These are phyloP conservation scores for Meyerozyma elateridarum DNA, from an alignment of 1,139 yeast genomes.

Conservation along the genomic window DNA sequence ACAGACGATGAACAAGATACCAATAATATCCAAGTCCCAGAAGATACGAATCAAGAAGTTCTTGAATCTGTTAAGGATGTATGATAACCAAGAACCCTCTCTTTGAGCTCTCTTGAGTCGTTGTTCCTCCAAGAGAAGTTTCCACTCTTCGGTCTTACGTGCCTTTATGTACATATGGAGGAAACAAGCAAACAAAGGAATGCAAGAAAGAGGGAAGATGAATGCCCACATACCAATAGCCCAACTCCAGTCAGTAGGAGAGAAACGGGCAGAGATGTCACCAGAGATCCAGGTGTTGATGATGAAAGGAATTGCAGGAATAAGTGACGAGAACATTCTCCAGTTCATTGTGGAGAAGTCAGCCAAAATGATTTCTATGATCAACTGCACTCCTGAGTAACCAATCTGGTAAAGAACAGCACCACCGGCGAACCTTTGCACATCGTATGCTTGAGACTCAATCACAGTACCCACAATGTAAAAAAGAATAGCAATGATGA, in stretches of 20 bases:
- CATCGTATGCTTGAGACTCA: conserved; percentile 20
- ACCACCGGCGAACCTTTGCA: conserved; percentile 20
- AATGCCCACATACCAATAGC: conserved; percentile 80
- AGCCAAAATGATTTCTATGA: conserved; percentile 16
- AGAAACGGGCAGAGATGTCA: conserved; percentile 12
- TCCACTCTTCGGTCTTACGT: conserved; percentile 44
- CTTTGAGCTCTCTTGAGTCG: conserved; percentile 19
- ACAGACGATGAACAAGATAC: conserved; percentile 45
- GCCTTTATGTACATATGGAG: conserved; percentile 55
- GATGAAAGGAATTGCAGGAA: conserved; percentile 20
- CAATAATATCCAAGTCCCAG: conserved; percentile 54
- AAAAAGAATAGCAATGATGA: conserved; percentile 16
- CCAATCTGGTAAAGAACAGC: conserved; percentile 21
- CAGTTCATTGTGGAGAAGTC: conserved; percentile 20
- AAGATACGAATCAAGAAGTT: conserved; percentile 21
- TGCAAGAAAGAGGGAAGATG: conserved; percentile 58
- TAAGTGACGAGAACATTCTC: conserved; percentile 19
- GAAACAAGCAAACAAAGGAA: conserved; percentile 54
- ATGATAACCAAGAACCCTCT: conserved; percentile 12
- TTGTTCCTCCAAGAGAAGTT: conserved; percentile 19
- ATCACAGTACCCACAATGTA: conserved; percentile 21
- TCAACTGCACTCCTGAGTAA: conserved; percentile 18
- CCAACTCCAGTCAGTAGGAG: conserved; percentile 50
- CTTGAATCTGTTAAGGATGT: conserved; percentile 15
- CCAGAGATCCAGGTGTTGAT: conserved; percentile 23